phyloP scores from a whole-genome alignment of 2,329 filamentous ascomycete genomes.

The Fusarium zealandicum region DNA sequence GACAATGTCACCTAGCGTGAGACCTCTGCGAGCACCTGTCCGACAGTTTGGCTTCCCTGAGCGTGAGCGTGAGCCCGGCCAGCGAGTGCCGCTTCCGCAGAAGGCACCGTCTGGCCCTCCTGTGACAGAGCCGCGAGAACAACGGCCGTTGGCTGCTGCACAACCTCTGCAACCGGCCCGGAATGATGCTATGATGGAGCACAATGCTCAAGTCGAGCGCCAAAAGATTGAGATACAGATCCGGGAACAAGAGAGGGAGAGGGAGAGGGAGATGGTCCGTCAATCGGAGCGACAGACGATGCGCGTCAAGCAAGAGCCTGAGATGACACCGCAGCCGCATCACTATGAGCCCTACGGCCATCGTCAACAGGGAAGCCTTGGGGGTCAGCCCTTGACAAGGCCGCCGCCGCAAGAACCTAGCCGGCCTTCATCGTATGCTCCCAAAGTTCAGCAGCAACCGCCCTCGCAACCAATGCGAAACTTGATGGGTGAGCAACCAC shows the following conservation, averaged over 20 bases:
- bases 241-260: slow-evolving; percentile 41
- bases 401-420: slow-evolving; percentile 51
- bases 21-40: slow-evolving; percentile 53
- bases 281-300: slow-evolving; percentile 44
- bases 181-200: slow-evolving; percentile 46
- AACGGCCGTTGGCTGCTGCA: slow-evolving; percentile 45
- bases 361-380: slow-evolving; percentile 50
- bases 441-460: slow-evolving; percentile 46
- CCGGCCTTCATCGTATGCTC: slow-evolving; percentile 47
- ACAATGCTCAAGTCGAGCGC: slow-evolving; percentile 43
- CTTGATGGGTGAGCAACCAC: slow-evolving; percentile 51
- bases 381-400: slow-evolving; percentile 51
- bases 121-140: slow-evolving; percentile 46
- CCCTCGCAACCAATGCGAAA: slow-evolving; percentile 50
- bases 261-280: slow-evolving; percentile 42
- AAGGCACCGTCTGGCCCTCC: slow-evolving; percentile 46
- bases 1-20: slow-evolving; percentile 55
- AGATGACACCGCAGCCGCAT: slow-evolving; percentile 49
- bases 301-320: slow-evolving; percentile 59
- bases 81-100: slow-evolving; percentile 51
- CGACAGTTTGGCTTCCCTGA: slow-evolving; percentile 56
- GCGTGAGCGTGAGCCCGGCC: slow-evolving; percentile 43
- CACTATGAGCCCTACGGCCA: slow-evolving; percentile 56
- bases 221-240: slow-evolving; percentile 45
- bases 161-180: slow-evolving; percentile 47